These are phyloP conservation scores for Achlya hypogyna DNA, from an alignment of 352 stramenopile species.

Conservation along the genomic window DNA sequence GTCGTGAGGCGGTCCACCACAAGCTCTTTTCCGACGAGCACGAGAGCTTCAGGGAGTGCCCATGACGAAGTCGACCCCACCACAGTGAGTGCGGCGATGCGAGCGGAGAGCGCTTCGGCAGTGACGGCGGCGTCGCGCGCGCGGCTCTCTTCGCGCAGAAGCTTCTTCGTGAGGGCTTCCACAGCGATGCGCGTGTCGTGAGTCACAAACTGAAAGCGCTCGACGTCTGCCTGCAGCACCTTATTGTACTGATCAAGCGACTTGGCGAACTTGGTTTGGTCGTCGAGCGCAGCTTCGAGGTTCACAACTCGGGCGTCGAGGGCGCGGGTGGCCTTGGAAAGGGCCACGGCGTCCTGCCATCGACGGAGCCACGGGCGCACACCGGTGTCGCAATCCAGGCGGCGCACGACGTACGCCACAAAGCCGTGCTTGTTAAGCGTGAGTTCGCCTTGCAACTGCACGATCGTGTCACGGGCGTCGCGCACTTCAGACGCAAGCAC, in stretches of 20 bases:
- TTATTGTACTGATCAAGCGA: slow-evolving; percentile 63
- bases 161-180: slow-evolving; percentile 66
- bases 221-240: slow-evolving; percentile 56
- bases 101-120: slow-evolving; percentile 35
- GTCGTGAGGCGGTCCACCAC: slow-evolving; percentile 4
- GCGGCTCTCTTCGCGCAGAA: slow-evolving; percentile 58
- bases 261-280: slow-evolving; percentile 53
- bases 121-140: slow-evolving; percentile 50
- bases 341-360: slow-evolving; percentile 34
- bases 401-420: slow-evolving; percentile 38
- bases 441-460: slow-evolving; percentile 27
- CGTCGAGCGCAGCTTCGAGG: slow-evolving; percentile 41
- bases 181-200: slow-evolving; percentile 68
- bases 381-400: slow-evolving; percentile 33
- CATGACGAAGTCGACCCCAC: not conserved
- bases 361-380: slow-evolving; percentile 32
- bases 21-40: slow-evolving; percentile 6
- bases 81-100: not conserved
- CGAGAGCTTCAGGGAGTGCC: not conserved
- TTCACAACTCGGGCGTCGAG: slow-evolving; percentile 42
- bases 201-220: slow-evolving; percentile 71
- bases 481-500: slow-evolving; percentile 31
- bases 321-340: slow-evolving; percentile 33
- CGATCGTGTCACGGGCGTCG: slow-evolving; percentile 26
- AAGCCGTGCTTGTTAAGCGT: slow-evolving; percentile 65